A percentile compares a stretch with the other conserved stretches of the same genome.
phyloP scores from a whole-genome alignment of 2,329 filamentous ascomycete species.

The Neofusicoccum kwambonambiense region DNA sequence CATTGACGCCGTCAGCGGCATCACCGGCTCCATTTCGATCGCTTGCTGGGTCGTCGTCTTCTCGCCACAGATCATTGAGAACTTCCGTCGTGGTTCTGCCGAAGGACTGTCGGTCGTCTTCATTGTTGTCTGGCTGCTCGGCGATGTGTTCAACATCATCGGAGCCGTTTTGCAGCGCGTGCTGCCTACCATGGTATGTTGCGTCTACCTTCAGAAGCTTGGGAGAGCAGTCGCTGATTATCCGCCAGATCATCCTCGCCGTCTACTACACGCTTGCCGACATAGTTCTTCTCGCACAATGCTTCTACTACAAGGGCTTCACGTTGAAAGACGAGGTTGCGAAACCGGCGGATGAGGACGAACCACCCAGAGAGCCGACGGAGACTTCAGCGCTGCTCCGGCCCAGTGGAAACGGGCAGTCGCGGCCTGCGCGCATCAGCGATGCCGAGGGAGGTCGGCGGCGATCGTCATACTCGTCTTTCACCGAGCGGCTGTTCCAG shows the following conservation, averaged over 20 bases:
- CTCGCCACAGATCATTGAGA: conserved; percentile 93
- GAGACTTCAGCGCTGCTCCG: conserved; percentile 35
- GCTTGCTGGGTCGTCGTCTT: conserved; percentile 97
- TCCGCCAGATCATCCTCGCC: conserved; percentile 72
- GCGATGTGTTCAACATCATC: conserved; percentile 95
- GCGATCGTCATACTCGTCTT: conserved; percentile 35
- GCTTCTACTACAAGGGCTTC: conserved; percentile 94
- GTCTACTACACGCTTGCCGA: conserved; percentile 93
- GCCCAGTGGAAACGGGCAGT: conserved; percentile 23
- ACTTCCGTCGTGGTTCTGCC: conserved; percentile 80
- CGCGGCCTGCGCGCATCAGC: conserved; percentile 26
- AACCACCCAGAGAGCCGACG: conserved; percentile 30
- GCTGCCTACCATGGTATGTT: conserved; percentile 78
- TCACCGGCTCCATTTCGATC: conserved; percentile 92
- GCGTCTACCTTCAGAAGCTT: neutral
- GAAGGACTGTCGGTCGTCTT: conserved; percentile 90
- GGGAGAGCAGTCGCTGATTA: neutral
- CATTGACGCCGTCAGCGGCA: conserved; percentile 87
- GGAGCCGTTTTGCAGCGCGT: conserved; percentile 91
- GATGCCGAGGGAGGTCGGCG: conserved; percentile 28
- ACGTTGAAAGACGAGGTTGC: conserved; percentile 37
- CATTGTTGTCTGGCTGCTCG: conserved; percentile 86
- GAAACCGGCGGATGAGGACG: conserved; percentile 25
- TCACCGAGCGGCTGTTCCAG: conserved; percentile 52
- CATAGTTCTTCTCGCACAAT: conserved; percentile 81